phyloP scores from a whole-genome alignment of 2,329 filamentous ascomycete genomes.

The Capronia americana region DNA sequence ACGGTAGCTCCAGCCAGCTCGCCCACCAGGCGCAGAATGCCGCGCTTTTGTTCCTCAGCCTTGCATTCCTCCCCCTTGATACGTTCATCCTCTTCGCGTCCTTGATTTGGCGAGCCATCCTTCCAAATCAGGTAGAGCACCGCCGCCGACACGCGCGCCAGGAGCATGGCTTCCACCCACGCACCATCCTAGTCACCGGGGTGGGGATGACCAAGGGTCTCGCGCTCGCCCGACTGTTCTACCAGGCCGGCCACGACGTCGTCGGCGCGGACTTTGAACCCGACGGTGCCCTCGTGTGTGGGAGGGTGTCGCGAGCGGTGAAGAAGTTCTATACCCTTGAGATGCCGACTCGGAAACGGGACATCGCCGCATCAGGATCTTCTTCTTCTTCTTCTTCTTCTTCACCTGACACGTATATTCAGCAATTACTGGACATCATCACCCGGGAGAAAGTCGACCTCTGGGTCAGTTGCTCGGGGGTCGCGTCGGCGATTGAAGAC shows the following conservation, averaged over 20 bases:
- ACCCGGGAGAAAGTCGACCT: slow-evolving; percentile 67
- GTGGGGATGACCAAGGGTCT: slow-evolving; percentile 76
- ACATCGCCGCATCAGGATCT: slow-evolving; percentile 43
- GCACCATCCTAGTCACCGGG: slow-evolving; percentile 73
- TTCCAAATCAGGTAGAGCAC: slow-evolving; percentile 40
- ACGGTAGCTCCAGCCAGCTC: slow-evolving; percentile 43
- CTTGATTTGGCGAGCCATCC: slow-evolving; percentile 44
- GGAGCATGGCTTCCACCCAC: slow-evolving; percentile 50
- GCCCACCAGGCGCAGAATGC: slow-evolving; percentile 57
- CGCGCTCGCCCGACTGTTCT: slow-evolving; percentile 68
- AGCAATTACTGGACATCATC: slow-evolving; percentile 65
- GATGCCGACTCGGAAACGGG: slow-evolving; percentile 43
- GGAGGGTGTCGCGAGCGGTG: slow-evolving; percentile 65
- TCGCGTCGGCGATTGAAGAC: slow-evolving; percentile 70
- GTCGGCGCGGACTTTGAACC: slow-evolving; percentile 71
- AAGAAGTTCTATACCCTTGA: slow-evolving; percentile 60
- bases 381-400: too few species aligned
- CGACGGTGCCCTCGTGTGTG: slow-evolving; percentile 55
- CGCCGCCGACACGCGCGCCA: slow-evolving; percentile 40
- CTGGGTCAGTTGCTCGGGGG: slow-evolving; percentile 77
- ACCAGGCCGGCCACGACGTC: slow-evolving; percentile 70
- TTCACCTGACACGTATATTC: slow-evolving; percentile 55
- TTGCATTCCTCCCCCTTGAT: slow-evolving; percentile 58
- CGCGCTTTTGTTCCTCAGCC: slow-evolving; percentile 50
- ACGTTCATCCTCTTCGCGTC: slow-evolving; percentile 52